Evolutionary conservation across 768 basidiomycete species (phyloP), one percentile per base, ranked within the genome.

Genomic region (Rhizopogon salebrosus): DNA sequence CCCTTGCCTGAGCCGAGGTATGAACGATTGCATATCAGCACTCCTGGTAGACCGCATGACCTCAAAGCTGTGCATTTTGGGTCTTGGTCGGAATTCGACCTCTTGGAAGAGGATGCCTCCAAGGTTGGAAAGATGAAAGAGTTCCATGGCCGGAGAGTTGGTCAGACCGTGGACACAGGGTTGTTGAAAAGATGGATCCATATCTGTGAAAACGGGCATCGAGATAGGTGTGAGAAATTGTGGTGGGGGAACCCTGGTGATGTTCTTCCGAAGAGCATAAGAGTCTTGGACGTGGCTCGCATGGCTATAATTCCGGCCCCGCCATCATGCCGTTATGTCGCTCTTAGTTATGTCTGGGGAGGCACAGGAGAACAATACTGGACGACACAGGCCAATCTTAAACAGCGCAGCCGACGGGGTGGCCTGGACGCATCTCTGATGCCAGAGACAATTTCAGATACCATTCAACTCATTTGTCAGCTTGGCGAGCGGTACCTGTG

Each of bases 321-420:
- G 8, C 51, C 39, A 22, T 18, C 27, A 10, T 52, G 39, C 34
- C 41, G 51, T 31, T 42, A 26, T 41, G 24, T 51, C 18, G 49
- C 49, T 31, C 49, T 51, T 7, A 51, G 49, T 23, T 51, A 51
- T 20, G 37, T 51, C 11, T 51, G 49, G 49, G 49, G 48, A 26
- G 38, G 49, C 10, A 23, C 39, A 22, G 49, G 49, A 20, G 49
- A 41, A 29, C 13, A 41, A 5, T 51, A 51, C 39, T 51, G 49
- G 49, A 51, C 49, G 27, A 51, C 49, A 5, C 23, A 10, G 22
- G 37, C 37, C 37, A 51, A 51, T 39, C 14, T 41, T 16, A 29
- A 41, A n/a, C 22, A 36, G n/a, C 49, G 49, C n/a, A 5, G 22
- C 22, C 11, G 14, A n/a, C 39, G 24, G 14, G 39, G 9, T 26